Conservation (phyloP, 495 filamentous ascomycete species). For the Hypomontagnella monticulosa region DNA sequence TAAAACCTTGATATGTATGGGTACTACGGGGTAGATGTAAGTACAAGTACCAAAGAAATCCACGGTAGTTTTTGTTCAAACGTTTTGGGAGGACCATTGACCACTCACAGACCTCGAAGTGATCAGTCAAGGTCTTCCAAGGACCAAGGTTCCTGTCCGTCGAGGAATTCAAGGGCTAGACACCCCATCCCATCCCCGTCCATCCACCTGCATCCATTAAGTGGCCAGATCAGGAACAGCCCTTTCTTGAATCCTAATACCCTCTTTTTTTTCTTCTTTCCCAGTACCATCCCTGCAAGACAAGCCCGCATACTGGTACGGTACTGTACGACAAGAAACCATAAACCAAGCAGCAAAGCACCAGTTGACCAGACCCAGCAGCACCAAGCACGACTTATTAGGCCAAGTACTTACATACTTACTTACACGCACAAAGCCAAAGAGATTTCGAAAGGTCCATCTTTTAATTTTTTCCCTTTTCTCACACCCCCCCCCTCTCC, state of each 20-base stretch:
- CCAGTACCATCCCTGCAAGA: conserved; percentile 20
- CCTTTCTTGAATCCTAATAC: conserved; percentile 21
- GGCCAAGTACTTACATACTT: too few relatives aligned
- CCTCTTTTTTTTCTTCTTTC: conserved; percentile 17
- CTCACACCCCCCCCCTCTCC: conserved; percentile 37
- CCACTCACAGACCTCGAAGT: conserved; percentile 30
- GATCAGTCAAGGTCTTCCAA: conserved; percentile 38
- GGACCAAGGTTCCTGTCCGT: conserved; percentile 27
- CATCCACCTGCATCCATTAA: conserved; percentile 25
- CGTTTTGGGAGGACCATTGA: conserved; percentile 29
- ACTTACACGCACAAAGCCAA: conserved; percentile 24
- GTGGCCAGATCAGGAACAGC: conserved; percentile 46
- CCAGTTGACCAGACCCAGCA: too few relatives aligned
- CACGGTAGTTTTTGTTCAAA: conserved; percentile 20
- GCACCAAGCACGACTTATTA: too few relatives aligned
- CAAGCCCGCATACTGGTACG: conserved; percentile 3
- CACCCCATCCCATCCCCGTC: conserved; percentile 30
- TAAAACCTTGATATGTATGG: conserved; percentile 16
- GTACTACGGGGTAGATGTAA: conserved; percentile 21
- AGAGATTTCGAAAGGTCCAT: conserved; percentile 36
- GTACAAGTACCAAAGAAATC: conserved; percentile 30
- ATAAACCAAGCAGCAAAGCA: too few relatives aligned
- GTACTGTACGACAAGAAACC: conserved; percentile 26
- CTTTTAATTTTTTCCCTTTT: conserved; percentile 38
- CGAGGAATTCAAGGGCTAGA: conserved; percentile 34